Evolutionary conservation across 1,284 basidiomycete species (phyloP).

Genomic region (Fistulinella cinereoalba): DNA sequence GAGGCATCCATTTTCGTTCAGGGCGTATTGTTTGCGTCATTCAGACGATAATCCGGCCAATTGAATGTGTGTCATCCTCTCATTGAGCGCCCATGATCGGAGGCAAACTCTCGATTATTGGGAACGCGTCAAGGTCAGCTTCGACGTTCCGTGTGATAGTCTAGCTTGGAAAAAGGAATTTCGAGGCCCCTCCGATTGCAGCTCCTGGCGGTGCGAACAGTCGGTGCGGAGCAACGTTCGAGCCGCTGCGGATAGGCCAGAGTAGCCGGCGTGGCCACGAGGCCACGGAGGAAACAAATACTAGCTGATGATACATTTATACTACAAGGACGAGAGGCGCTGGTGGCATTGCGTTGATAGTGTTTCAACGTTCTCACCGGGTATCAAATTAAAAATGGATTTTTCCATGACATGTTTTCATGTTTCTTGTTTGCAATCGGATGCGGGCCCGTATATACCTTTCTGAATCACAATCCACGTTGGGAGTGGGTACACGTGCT

Average conservation of each 20-base stretch:
- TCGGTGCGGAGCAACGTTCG: not conserved
- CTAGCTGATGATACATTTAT: too few relatives aligned
- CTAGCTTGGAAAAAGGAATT: not conserved
- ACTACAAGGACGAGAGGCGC: too few relatives aligned
- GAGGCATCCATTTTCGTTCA: conserved; percentile 2
- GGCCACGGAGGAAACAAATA: not conserved
- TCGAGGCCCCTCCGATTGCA: not conserved
- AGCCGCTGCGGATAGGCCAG: not conserved
- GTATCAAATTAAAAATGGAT: too few relatives aligned
- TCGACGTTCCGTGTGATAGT: not conserved
- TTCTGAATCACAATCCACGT: too few relatives aligned
- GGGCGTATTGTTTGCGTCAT: not conserved
- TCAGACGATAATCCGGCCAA: not conserved
- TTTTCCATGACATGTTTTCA: too few relatives aligned
- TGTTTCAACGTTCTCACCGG: too few relatives aligned
- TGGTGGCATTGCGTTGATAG: too few relatives aligned
- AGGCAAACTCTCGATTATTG: too few relatives aligned
- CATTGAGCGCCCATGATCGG: too few relatives aligned
- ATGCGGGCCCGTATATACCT: too few relatives aligned
- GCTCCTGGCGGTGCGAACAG: not conserved
- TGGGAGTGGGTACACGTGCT: too few relatives aligned
- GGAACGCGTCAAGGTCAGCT: not conserved
- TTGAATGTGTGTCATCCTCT: not conserved
- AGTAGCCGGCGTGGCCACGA: not conserved
- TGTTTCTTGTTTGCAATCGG: too few relatives aligned